These are phyloP conservation scores for Tricholoma saponaceum DNA, from an alignment of 768 basidiomycete genomes.

Conservation along the genomic window DNA sequence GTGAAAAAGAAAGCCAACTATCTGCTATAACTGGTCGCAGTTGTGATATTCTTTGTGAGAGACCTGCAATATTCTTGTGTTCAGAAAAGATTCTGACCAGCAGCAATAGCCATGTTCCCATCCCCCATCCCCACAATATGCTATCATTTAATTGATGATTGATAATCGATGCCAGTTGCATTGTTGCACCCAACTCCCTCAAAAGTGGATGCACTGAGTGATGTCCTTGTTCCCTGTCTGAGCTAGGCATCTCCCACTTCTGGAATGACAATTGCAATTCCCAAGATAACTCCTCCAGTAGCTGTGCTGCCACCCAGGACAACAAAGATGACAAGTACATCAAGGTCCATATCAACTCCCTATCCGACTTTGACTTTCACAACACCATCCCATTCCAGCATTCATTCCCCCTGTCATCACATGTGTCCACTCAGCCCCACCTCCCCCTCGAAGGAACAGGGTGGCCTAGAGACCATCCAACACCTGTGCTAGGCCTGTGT, in stretches of 20 bases:
- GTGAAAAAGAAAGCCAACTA: no score
- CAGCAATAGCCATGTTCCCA: no score
- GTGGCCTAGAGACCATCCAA: conserved; percentile 58
- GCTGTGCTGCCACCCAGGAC: not conserved
- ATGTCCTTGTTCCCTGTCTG: conserved; percentile 15
- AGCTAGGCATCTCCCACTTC: conserved; percentile 36
- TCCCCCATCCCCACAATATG: no score
- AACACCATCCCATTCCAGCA: not conserved
- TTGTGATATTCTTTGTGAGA: no score
- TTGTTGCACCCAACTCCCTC: no score
- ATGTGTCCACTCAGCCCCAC: conserved; percentile 52
- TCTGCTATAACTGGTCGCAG: no score
- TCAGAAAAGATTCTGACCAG: no score
- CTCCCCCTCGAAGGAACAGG: conserved; percentile 54
- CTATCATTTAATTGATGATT: no score
- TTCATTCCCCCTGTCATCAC: conserved; percentile 14
- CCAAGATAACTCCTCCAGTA: conserved; percentile 20
- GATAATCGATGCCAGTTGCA: no score
- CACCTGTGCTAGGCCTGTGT: conserved; percentile 67
- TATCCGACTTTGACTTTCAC: no score
- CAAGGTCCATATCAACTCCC: not conserved
- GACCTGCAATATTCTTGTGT: no score
- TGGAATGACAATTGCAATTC: conserved; percentile 28
- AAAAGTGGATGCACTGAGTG: no score
- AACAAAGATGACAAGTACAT: not conserved